phyloP scores from a whole-genome alignment of 2,329 filamentous ascomycete species.

The Xylaria sp. region DNA sequence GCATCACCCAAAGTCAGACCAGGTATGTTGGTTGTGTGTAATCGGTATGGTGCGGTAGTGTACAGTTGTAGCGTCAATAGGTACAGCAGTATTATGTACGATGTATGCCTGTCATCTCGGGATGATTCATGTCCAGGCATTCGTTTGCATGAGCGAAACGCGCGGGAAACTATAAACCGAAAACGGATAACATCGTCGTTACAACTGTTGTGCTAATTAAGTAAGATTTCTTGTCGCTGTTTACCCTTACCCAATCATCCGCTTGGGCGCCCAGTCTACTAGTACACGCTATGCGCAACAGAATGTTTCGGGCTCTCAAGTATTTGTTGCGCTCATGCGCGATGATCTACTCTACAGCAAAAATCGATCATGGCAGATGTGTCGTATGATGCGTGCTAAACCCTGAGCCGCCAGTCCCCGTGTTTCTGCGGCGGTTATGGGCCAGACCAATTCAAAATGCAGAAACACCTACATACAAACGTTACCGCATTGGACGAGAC shows the following conservation, averaged over 20 bases:
- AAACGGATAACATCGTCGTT: slow-evolving; percentile 1
- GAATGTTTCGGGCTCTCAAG: not conserved
- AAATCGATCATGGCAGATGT: not conserved
- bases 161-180: slow-evolving; percentile 23
- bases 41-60: slow-evolving; percentile 7
- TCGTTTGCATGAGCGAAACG: slow-evolving; percentile 30
- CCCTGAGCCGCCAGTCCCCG: slow-evolving; percentile 5
- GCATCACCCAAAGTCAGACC: slow-evolving; percentile 19
- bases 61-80: slow-evolving; percentile 3
- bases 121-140: slow-evolving; percentile 17
- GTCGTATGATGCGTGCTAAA: slow-evolving; percentile 14
- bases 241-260: not conserved
- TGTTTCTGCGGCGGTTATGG: slow-evolving; percentile 23
- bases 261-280: not conserved
- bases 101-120: slow-evolving; percentile 32
- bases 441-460: slow-evolving; percentile 6
- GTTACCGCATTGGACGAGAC: slow-evolving; percentile 6
- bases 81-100: slow-evolving; percentile 24
- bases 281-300: not conserved
- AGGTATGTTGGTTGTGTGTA: slow-evolving; percentile 10
- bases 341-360: not conserved
- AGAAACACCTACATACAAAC: slow-evolving; percentile 12
- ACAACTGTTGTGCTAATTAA: slow-evolving; percentile 9
- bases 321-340: not conserved
- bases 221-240: slow-evolving; percentile 1